A percentile compares a stretch with the other conserved stretches of the same genome.
phyloP scores from a whole-genome alignment of 768 basidiomycete species.

The Tricholoma terreum region DNA sequence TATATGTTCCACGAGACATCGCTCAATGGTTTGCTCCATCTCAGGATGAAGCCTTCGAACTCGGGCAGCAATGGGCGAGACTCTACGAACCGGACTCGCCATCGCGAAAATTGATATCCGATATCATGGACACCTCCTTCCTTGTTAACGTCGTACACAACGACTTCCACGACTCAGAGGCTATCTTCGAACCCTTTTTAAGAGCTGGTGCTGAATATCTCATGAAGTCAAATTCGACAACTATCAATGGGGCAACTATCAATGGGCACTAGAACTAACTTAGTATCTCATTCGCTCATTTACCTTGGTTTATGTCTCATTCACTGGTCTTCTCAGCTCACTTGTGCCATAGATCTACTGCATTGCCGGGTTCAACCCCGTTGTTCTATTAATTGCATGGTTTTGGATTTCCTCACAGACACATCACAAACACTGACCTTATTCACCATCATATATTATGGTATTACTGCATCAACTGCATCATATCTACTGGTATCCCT shows the following conservation, averaged over 20 bases:
- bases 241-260: conserved; percentile 40
- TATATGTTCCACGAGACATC: neutral
- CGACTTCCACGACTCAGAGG: conserved; percentile 81
- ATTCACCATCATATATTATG: conserved; percentile 12
- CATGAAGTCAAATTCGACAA: conserved; percentile 31
- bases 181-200: conserved; percentile 86
- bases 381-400: conserved; percentile 36
- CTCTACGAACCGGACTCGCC: conserved; percentile 77
- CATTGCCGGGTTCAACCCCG: conserved; percentile 84
- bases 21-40: conserved; percentile 7
- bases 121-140: conserved; percentile 76
- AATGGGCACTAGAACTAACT: conserved; percentile 38
- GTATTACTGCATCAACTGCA: conserved; percentile 59
- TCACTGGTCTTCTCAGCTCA: conserved; percentile 30
- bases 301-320: conserved; percentile 24
- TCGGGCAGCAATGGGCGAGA: conserved; percentile 88
- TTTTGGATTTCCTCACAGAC: conserved; percentile 22
- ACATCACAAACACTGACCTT: conserved; percentile 14
- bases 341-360: conserved; percentile 11
- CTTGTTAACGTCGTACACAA: conserved; percentile 97
- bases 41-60: conserved; percentile 91
- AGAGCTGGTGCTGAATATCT: conserved; percentile 67
- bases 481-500: conserved; percentile 25
- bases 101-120: conserved; percentile 70
- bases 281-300: conserved; percentile 17